Percentiles rank a stretch among this genome's conserved stretches.
Conservation (phyloP, 208 protist species). For the Acanthamoeba healyi region DNA sequence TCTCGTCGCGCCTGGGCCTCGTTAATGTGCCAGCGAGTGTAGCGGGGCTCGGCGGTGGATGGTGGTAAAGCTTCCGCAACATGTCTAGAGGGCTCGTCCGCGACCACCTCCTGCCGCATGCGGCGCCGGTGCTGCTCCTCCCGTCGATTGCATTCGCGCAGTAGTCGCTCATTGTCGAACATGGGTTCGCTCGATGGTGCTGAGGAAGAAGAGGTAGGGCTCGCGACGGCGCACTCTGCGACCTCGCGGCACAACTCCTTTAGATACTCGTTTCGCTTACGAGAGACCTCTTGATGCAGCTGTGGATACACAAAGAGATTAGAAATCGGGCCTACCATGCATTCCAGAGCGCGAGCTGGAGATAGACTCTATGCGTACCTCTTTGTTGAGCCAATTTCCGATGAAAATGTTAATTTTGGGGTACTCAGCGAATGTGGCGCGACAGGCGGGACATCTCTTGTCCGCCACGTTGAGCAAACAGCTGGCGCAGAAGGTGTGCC, state of each 20-base stretch:
- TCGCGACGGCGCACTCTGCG: background rate
- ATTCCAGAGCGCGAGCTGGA: background rate
- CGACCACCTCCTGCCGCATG: background rate
- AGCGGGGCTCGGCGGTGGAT: too few species aligned
- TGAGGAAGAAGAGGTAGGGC: too few species aligned
- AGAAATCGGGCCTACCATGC: background rate
- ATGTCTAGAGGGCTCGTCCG: too few species aligned
- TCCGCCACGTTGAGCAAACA: conserved; percentile 4
- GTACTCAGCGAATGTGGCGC: background rate
- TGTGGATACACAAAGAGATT: background rate
- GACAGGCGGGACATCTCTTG: conserved; percentile 10
- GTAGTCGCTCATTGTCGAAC: conserved; percentile 5
- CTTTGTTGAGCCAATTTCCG: conserved; percentile 7
- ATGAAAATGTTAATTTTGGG: conserved; percentile 37
- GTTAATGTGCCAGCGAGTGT: too few species aligned
- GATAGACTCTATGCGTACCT: background rate
- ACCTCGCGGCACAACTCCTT: background rate
- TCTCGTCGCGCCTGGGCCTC: conserved; percentile 3
- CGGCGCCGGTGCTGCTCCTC: background rate
- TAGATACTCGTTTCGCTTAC: background rate
- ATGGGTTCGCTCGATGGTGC: background rate
- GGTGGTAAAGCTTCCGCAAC: too few species aligned
- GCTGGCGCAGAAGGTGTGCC: background rate
- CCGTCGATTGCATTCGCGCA: background rate
- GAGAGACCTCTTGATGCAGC: background rate